A percentile compares a stretch with the other conserved stretches of the same genome.
phyloP scores from a whole-genome alignment of 495 filamentous ascomycete genomes.

The Physcia stellaris region DNA sequence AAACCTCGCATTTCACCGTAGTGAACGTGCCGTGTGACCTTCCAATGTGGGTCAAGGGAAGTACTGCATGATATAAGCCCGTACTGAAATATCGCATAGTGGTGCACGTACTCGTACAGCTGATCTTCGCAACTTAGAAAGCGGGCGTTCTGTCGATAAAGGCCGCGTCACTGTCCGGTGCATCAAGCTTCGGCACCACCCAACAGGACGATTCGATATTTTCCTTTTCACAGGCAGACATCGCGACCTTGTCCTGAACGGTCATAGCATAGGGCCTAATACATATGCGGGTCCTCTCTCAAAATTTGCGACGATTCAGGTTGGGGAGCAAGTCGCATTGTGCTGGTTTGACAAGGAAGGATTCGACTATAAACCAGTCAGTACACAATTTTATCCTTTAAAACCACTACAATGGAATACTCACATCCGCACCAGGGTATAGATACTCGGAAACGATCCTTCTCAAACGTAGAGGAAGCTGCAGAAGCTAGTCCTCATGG shows the following conservation, averaged over 20 bases:
- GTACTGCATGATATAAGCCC: neutral
- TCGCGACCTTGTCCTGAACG: neutral
- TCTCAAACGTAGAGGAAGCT: neutral
- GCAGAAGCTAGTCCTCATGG: neutral
- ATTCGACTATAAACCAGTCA: neutral
- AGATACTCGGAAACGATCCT: neutral
- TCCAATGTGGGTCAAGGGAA: too few species aligned
- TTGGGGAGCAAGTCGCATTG: conserved; percentile 4
- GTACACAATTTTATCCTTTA: neutral
- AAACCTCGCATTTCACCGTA: too few species aligned
- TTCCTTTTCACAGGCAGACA: neutral
- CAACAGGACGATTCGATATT: neutral
- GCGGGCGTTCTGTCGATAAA: neutral
- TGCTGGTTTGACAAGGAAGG: conserved; percentile 4
- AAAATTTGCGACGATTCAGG: conserved; percentile 7
- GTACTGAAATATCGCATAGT: neutral
- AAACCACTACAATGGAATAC: neutral
- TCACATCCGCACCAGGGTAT: neutral
- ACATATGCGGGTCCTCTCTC: conserved; percentile 10
- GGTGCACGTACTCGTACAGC: neutral
- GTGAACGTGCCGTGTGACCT: too few species aligned
- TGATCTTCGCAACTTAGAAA: conserved; percentile 9
- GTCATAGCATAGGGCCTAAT: neutral
- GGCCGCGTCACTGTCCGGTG: neutral
- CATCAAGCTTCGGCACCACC: neutral